These are phyloP conservation scores for Mortierella claussenii DNA, from an alignment of 192 early-diverging fungal genomes.

Conservation along the genomic window DNA sequence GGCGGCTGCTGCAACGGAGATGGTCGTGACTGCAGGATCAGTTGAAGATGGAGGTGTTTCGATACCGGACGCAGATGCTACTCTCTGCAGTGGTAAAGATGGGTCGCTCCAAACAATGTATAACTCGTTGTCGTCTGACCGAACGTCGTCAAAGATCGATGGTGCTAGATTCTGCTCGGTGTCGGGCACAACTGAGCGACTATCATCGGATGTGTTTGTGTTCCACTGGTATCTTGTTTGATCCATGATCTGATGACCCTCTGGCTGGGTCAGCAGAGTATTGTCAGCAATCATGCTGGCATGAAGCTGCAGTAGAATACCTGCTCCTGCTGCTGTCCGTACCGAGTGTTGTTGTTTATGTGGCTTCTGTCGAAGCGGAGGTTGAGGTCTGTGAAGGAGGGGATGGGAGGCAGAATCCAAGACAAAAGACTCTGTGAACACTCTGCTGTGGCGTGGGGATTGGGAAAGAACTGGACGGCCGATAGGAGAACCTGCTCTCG, in stretches of 20 bases:
- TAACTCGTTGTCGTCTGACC: conserved; percentile 34
- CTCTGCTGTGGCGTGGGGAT: background rate
- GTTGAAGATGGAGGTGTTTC: background rate
- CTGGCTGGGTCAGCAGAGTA: too few species aligned
- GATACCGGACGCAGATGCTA: background rate
- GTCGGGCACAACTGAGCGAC: background rate
- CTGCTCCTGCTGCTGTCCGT: too few species aligned
- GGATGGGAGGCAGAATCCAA: conserved; percentile 43
- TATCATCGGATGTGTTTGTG: background rate
- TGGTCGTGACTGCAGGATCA: too few species aligned
- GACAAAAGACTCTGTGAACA: background rate
- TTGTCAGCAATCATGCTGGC: too few species aligned
- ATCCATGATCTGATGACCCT: too few species aligned
- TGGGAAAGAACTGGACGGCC: too few species aligned
- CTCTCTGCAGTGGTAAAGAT: background rate
- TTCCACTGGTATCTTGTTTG: conserved; percentile 6
- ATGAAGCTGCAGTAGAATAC: too few species aligned
- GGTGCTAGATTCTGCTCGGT: conserved; percentile 7
- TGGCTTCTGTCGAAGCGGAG: conserved; percentile 23
- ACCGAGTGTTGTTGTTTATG: background rate
- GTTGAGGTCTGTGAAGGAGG: conserved; percentile 22
- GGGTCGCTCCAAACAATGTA: conserved; percentile 36
- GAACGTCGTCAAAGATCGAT: conserved; percentile 33
- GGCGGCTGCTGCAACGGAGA: too few species aligned
- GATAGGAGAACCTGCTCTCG: too few species aligned